Conservation (phyloP, 345 rosid genomes). For the Acer saccharum region DNA sequence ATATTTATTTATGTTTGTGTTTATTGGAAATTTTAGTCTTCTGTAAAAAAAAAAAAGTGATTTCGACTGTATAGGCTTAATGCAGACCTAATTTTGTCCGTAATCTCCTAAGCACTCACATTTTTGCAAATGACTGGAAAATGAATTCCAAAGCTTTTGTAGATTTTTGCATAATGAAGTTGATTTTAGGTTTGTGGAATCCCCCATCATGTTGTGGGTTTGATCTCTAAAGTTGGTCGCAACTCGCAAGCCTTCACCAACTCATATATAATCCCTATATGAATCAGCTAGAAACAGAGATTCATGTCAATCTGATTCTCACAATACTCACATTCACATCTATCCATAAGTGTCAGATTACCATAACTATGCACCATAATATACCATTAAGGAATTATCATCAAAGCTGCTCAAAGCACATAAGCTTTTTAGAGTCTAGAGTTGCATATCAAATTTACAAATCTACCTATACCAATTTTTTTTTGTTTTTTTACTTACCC, state of each 20-base stretch:
- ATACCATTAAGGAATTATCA: too few relatives aligned
- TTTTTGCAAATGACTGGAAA: not conserved
- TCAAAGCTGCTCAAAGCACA: too few relatives aligned
- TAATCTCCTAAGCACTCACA: not conserved
- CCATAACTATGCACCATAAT: not conserved
- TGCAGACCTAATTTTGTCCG: not conserved
- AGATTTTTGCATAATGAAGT: slow-evolving; percentile 2
- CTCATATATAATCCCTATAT: too few relatives aligned
- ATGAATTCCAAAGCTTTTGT: not conserved
- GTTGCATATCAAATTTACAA: too few relatives aligned
- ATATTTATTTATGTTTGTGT: not conserved
- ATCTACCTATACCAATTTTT: too few relatives aligned
- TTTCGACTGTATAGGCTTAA: not conserved
- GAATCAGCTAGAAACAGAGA: too few relatives aligned
- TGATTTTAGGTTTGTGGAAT: not conserved
- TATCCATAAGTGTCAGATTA: not conserved
- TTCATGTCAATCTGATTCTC: not conserved
- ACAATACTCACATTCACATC: not conserved
- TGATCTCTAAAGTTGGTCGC: not conserved
- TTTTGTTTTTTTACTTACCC: too few relatives aligned
- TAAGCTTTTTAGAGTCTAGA: too few relatives aligned
- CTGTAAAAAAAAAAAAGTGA: not conserved
- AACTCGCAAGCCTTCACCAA: not conserved
- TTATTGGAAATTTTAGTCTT: not conserved
- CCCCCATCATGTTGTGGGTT: not conserved